Percentiles rank a stretch among this genome's conserved stretches.
These are phyloP conservation scores for Chenopodium suecicum DNA, from an alignment of 148 eudicot species.

Conservation along the genomic window DNA sequence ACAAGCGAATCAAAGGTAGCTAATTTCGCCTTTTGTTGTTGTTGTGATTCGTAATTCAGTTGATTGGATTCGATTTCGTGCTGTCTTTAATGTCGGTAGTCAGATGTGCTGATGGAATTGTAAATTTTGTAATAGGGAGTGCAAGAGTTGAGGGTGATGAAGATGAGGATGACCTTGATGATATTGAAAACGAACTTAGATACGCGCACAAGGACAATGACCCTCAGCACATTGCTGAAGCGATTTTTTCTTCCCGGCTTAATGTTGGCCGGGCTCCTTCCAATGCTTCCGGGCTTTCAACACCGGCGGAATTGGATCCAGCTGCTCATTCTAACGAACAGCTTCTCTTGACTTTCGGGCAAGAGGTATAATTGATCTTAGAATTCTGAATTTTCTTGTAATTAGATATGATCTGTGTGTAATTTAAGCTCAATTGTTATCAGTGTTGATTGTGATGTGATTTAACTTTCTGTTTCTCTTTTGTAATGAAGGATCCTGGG, in stretches of 20 bases:
- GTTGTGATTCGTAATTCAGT: background rate
- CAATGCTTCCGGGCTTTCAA: constrained; percentile 46
- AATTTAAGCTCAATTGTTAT: background rate
- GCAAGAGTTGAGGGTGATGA: constrained; percentile 89
- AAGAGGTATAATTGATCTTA: constrained; percentile 54
- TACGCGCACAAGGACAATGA: constrained; percentile 35
- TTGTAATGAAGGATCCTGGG: constrained; percentile 54
- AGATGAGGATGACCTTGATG: constrained; percentile 83
- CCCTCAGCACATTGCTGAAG: constrained; percentile 43
- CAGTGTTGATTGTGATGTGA: constrained; percentile 1
- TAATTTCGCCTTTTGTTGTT: background rate
- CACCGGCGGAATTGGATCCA: constrained; percentile 54
- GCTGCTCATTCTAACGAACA: constrained; percentile 39
- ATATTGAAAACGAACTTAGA: constrained; percentile 70
- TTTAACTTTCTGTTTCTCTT: background rate
- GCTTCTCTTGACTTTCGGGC: constrained; percentile 72
- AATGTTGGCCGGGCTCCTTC: constrained; percentile 39
- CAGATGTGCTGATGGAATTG: background rate
- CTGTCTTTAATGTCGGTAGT: background rate
- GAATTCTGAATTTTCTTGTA: background rate
- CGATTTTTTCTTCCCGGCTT: constrained; percentile 34
- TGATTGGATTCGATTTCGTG: too few species aligned
- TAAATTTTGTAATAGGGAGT: constrained; percentile 42
- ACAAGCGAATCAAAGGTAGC: constrained; percentile 75
- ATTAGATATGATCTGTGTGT: background rate